Evolutionary conservation across 75 land plant species (phyloP).

Genomic region (Isoetes taiwanensis): DNA sequence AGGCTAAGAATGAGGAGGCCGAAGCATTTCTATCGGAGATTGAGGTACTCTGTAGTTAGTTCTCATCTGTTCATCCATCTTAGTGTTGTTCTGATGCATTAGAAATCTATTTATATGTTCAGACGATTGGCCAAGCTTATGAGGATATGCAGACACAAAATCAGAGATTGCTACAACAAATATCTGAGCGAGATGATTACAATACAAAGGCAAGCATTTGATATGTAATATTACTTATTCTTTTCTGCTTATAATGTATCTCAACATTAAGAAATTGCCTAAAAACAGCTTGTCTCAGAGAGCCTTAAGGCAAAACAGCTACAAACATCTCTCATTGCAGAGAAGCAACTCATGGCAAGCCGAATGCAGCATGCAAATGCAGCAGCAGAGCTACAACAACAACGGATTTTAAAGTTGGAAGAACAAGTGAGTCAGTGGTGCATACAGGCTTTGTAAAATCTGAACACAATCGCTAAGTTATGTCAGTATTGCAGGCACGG

Average conservation of each 20-base stretch:
- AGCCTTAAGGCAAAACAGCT: constrained; percentile 56
- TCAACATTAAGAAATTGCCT: too few relatives aligned
- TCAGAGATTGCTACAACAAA: constrained; percentile 73
- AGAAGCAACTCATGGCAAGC: constrained; percentile 37
- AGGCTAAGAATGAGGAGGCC: constrained; percentile 75
- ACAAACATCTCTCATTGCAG: constrained; percentile 37
- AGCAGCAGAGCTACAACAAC: constrained; percentile 35
- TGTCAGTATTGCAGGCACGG: constrained; percentile 34
- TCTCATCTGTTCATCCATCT: neutral
- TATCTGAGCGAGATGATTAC: constrained; percentile 96
- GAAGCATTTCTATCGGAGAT: constrained; percentile 85
- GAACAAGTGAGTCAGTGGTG: constrained; percentile 47
- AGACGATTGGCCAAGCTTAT: constrained; percentile 98
- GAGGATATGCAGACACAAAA: constrained; percentile 97
- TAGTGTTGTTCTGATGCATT: neutral
- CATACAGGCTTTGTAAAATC: neutral
- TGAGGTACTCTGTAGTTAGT: constrained; percentile 43
- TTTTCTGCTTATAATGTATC: neutral
- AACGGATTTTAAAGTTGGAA: constrained; percentile 46
- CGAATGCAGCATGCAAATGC: constrained; percentile 43
- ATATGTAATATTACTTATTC: too few relatives aligned
- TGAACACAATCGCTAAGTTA: neutral
- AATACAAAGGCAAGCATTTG: constrained; percentile 58
- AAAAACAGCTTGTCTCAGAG: constrained; percentile 69
- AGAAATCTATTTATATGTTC: constrained; percentile 2